A percentile compares a stretch with the other conserved stretches of the same genome.
Conservation (phyloP, 106 monocot species). For the Vanilla planifolia region DNA sequence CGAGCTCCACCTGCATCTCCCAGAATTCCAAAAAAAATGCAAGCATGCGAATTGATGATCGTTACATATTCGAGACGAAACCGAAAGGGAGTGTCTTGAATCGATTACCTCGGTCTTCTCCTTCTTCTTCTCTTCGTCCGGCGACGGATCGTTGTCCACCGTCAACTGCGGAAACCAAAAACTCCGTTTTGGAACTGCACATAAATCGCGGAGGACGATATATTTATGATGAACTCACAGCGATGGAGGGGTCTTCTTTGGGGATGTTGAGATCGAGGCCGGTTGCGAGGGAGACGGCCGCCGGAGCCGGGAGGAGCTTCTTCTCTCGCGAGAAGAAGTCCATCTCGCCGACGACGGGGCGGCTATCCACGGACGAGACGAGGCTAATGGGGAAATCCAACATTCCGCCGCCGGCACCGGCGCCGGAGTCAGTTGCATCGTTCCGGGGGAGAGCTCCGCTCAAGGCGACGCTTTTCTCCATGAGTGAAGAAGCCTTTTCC, state of each 20-base stretch:
- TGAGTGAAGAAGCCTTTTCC: slow-evolving; percentile 33
- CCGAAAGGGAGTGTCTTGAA: not conserved
- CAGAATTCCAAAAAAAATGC: slow-evolving; percentile 19
- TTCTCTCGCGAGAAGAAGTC: slow-evolving; percentile 82
- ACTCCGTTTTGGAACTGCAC: too few species aligned
- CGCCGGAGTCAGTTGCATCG: slow-evolving; percentile 6
- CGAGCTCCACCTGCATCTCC: slow-evolving; percentile 41
- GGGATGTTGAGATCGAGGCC: slow-evolving; percentile 25
- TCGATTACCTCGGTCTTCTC: slow-evolving; percentile 39
- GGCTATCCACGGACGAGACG: not conserved
- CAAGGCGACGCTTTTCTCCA: slow-evolving; percentile 28
- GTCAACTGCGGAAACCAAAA: not conserved
- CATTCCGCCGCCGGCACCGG: not conserved
- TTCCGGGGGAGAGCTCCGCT: slow-evolving; percentile 9
- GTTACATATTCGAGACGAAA: not conserved
- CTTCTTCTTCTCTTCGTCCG: slow-evolving; percentile 41
- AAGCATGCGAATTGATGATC: not conserved
- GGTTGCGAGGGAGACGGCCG: not conserved
- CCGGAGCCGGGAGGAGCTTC: slow-evolving; percentile 9
- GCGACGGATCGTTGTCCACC: slow-evolving; percentile 54
- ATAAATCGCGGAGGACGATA: not conserved
- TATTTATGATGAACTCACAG: slow-evolving; percentile 19
- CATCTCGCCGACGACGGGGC: slow-evolving; percentile 35
- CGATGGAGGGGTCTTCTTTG: slow-evolving; percentile 55
- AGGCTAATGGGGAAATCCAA: slow-evolving; percentile 8